Conservation (phyloP, 208 protist genomes). For the Trypanosoma caninum region DNA sequence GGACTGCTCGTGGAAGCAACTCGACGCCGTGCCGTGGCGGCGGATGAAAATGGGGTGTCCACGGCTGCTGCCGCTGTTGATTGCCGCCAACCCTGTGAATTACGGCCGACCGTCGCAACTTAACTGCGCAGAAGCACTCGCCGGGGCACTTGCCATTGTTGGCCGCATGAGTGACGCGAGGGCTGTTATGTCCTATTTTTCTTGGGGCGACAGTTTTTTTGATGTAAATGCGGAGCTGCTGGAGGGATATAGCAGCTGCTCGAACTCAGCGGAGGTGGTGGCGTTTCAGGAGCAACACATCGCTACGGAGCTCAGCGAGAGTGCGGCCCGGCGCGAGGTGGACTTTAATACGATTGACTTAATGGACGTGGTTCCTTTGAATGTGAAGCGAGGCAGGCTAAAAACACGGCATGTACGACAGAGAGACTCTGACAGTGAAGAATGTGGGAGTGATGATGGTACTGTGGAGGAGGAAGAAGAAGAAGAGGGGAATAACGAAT, state of each 20-base stretch:
- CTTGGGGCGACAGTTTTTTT: slow-evolving; percentile 97
- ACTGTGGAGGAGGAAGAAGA: slow-evolving; percentile 25
- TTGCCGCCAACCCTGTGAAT: slow-evolving; percentile 99
- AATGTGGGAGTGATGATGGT: slow-evolving; percentile 25
- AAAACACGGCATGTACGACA: slow-evolving; percentile 28
- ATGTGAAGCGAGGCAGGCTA: slow-evolving; percentile 45
- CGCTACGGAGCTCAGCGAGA: slow-evolving; percentile 29
- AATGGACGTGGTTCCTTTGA: slow-evolving; percentile 43
- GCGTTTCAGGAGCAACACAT: slow-evolving; percentile 71
- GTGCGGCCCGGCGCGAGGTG: slow-evolving; percentile 40
- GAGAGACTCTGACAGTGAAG: slow-evolving; percentile 18
- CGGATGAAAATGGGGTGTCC: slow-evolving; percentile 91
- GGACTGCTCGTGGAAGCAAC: slow-evolving; percentile 98
- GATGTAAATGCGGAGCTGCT: slow-evolving; percentile 94
- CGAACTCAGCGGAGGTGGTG: slow-evolving; percentile 49
- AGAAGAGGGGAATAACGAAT: slow-evolving; percentile 20
- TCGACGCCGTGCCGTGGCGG: slow-evolving; percentile 95
- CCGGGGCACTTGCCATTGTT: slow-evolving; percentile 94
- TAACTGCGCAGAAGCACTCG: slow-evolving; percentile 97
- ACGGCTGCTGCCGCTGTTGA: slow-evolving; percentile 94
- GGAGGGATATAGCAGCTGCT: slow-evolving; percentile 68
- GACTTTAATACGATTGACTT: slow-evolving; percentile 58
- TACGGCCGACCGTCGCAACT: slow-evolving; percentile 98
- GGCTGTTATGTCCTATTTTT: slow-evolving; percentile 94
- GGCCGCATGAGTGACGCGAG: slow-evolving; percentile 91